Base-by-base conservation (phyloP, 2,329 filamentous ascomycete genomes). In the Cladosporium sp. region DNA sequence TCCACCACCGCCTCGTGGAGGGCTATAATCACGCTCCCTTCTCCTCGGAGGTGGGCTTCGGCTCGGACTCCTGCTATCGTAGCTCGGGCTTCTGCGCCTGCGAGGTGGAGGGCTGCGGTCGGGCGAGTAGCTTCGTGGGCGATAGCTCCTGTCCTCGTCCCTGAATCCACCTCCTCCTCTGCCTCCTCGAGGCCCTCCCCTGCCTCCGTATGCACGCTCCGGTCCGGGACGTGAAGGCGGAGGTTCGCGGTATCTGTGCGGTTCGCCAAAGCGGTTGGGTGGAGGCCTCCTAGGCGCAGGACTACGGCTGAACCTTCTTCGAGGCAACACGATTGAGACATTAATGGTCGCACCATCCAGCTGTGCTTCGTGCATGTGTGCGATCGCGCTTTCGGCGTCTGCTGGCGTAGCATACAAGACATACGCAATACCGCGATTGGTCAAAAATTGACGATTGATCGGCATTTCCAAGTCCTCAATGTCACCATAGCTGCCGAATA, bases 321-420 rank as follows among this genome's bases (percentile, higher is more conserved):
- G 84, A 0, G 91, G 91, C 35, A 96, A 79, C 24, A 96, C 90
- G 64, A 97, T 94, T 44, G 90, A 94, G 49, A 97, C 92, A 68
- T 88, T 88, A 68, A 97, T 86, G 37, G 85, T 80, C 20, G 87
- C 84, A 52, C 91, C 91, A 72, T 97, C 92, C 25, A 96, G 77
- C 69, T 96, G 90, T n/a, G 90, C 91, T 76, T 99, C 94, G 73
- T 99, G 94, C 94, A 99, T 97, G 71, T 96, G 90, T 17, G 92
- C 85, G 65, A 97, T 95, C 25, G 94, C 94, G 13, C 85, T 80
- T 74, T 97, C 91, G 22, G 94, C 93, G 62, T 93, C 88, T 50
- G 83, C 79, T 62, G 91, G 84, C 63, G 88, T 81, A 55, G 85
- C 79, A 74, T 88, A 99, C 40, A 96, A 80, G 62, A 97, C 91